Conservation (phyloP, 2,329 filamentous ascomycete species). For the Colletotrichum sidae region DNA sequence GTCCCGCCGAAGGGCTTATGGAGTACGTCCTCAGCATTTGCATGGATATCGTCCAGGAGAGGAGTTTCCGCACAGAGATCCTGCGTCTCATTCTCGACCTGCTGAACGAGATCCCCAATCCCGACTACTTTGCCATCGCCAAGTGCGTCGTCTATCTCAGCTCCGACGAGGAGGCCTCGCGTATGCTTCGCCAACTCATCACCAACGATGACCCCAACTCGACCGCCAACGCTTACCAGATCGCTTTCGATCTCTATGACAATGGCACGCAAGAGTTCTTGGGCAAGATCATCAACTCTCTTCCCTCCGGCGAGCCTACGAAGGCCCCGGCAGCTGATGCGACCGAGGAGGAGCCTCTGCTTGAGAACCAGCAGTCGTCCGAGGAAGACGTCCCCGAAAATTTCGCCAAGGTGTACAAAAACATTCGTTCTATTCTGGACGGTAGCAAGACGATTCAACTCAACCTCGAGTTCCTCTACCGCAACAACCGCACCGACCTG, state of each 20-base stretch:
- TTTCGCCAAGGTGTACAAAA: slow-evolving; percentile 68
- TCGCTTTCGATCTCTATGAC: slow-evolving; percentile 97
- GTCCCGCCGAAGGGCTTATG: slow-evolving; percentile 86
- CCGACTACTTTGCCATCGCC: slow-evolving; percentile 97
- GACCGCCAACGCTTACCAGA: slow-evolving; percentile 91
- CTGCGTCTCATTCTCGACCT: slow-evolving; percentile 92
- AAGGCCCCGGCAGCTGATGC: slow-evolving; percentile 56
- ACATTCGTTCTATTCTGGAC: slow-evolving; percentile 78
- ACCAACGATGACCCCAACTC: slow-evolving; percentile 82
- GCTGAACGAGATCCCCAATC: slow-evolving; percentile 90
- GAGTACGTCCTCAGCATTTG: slow-evolving; percentile 96
- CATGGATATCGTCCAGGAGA: slow-evolving; percentile 97
- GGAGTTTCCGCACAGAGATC: slow-evolving; percentile 85
- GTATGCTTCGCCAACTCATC: slow-evolving; percentile 85
- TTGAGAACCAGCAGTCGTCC: slow-evolving; percentile 60
- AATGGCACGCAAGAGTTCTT: slow-evolving; percentile 98
- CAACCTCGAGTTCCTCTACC: slow-evolving; percentile 95
- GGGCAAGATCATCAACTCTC: slow-evolving; percentile 84
- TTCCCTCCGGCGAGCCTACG: slow-evolving; percentile 69
- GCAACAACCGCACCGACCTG: slow-evolving; percentile 93
- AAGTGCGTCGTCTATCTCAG: slow-evolving; percentile 97
- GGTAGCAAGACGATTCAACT: slow-evolving; percentile 94
- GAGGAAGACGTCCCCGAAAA: slow-evolving; percentile 65
- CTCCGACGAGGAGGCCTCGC: slow-evolving; percentile 89
- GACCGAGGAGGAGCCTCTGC: slow-evolving; percentile 61